These are phyloP conservation scores for Amaranthus palmeri DNA, from an alignment of 148 eudicot species.

Conservation along the genomic window DNA sequence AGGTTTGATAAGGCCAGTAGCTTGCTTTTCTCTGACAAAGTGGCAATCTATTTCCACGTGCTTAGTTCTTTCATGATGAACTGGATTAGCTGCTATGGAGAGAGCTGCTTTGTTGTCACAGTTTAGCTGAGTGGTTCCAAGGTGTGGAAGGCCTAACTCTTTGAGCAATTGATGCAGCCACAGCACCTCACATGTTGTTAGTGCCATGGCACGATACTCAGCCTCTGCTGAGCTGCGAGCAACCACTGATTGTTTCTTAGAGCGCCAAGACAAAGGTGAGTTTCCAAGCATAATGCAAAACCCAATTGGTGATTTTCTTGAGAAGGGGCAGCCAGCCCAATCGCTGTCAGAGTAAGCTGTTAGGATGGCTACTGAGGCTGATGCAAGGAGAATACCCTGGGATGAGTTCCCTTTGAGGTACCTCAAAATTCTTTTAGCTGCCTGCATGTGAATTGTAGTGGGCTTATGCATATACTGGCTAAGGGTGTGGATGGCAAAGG, in stretches of 20 bases:
- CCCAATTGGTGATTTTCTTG: not conserved
- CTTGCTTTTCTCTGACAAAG: no score
- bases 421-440: not conserved
- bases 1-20: no score
- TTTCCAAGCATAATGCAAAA: not conserved
- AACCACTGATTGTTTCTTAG: not conserved
- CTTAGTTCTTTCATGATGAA: no score
- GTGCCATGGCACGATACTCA: not conserved
- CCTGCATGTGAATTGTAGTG: not conserved
- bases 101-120: not conserved
- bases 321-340: constrained; percentile 1
- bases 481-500: not conserved
- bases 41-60: no score
- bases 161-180: not conserved
- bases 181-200: not conserved
- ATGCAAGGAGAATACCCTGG: not conserved
- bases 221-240: not conserved
- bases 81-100: no score
- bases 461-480: not conserved
- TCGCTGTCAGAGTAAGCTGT: not conserved
- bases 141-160: not conserved
- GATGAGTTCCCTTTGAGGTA: not conserved
- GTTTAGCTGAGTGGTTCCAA: not conserved
- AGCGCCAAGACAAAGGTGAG: not conserved
- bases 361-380: not conserved